Conservation (phyloP, 139 green algal genomes). For the Desmodesmus armatus region DNA sequence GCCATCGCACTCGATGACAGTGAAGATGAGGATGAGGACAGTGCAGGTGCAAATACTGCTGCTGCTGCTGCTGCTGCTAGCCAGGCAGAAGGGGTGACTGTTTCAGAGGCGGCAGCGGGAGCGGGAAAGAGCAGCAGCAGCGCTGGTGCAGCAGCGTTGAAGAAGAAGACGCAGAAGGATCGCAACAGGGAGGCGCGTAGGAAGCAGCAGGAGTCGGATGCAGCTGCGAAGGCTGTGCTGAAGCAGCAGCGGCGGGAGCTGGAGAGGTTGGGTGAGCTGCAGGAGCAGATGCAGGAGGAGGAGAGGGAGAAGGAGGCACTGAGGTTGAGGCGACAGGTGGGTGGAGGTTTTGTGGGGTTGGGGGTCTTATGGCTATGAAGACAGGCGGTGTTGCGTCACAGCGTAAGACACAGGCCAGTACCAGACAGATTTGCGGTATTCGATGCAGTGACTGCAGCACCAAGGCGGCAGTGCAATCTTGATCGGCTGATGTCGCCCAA, state of each 20-base stretch:
- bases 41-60: conserved; percentile 2
- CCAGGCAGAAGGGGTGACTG: too few species aligned
- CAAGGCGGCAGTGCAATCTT: too few species aligned
- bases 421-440: too few species aligned
- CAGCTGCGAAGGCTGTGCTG: conserved; percentile 40
- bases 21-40: conserved; percentile 9
- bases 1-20: conserved; percentile 18
- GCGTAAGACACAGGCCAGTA: too few species aligned
- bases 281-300: conserved; percentile 50
- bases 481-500: too few species aligned
- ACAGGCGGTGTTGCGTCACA: too few species aligned
- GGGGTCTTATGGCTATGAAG: too few species aligned
- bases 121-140: background rate
- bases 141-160: too few species aligned
- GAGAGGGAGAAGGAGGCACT: conserved; percentile 46
- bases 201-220: conserved; percentile 49
- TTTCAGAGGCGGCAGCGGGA: too few species aligned
- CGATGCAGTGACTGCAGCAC: too few species aligned
- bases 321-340: conserved; percentile 45
- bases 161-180: conserved; percentile 67
- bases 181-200: conserved; percentile 58
- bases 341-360: background rate
- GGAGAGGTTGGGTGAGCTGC: conserved; percentile 48
- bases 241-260: conserved; percentile 72
- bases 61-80: conserved; percentile 3